Evolutionary conservation across 768 basidiomycete species (phyloP), one percentile per base, ranked within the genome.

Genomic region (Roridomyces roridus): DNA sequence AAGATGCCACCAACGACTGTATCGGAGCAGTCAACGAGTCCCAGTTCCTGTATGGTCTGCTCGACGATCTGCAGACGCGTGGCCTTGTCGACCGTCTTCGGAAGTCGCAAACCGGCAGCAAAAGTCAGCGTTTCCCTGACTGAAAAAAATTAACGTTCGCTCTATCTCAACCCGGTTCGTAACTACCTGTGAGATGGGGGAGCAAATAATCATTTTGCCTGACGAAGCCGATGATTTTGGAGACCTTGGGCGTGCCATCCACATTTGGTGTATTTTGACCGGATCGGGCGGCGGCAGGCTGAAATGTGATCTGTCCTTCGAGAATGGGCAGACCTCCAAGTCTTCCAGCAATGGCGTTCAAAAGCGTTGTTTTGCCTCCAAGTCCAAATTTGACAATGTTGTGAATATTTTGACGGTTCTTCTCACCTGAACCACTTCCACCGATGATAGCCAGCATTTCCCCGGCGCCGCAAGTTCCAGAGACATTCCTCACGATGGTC

Each of bases 21-120:
- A 28, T 80, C 73, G 6, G 76, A 77, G 0, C 70, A 75, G 25
- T 78, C 79, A 6, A 66, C 58, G 17, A 82, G 63, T 0, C 80
- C 79, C 3, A 82, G 72, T 60, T 80, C 77, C 15, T 68, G 60
- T 31, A 80, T 71, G 0, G 78, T 79, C 57, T 78, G 73, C 43
- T 78, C 70, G 4, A 80, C 78, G 49, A 79, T 77, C n/a, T 63
- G 54, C 9, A 47, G 41, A 5, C 73, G 62, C 3, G 69, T 68
- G 17, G 58, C 46, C 5, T 62, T 37, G 23, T 60, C 48, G 7
- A 79, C 67, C 1, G 70, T 70, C 44, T 68, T 62, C 1, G 70
- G 78, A 1, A 80, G 68, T 1, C 78, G 67, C 0, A 78, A 66
- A 26, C 63, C 64, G 5, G 77, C 77, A 5, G 76, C 70, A 55